A percentile compares a stretch with the other conserved stretches of the same genome.
phyloP scores from a whole-genome alignment of 192 early-diverging fungal genomes.

The Cetraspora pellucida region DNA sequence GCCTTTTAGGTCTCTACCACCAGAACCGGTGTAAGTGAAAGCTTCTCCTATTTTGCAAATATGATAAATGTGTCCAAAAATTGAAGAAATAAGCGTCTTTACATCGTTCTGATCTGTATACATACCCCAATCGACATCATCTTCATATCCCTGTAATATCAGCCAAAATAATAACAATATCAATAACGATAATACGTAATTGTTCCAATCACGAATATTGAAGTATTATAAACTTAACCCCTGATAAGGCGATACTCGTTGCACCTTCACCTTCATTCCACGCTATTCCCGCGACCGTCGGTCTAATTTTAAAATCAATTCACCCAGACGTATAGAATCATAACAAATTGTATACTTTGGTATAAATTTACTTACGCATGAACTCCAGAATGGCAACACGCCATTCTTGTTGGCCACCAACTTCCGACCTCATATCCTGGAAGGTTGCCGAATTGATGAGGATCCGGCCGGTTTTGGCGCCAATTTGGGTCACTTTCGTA shows the following conservation, averaged over 20 bases:
- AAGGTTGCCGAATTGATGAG: slow-evolving; percentile 15
- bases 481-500: neutral
- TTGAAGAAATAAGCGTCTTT: neutral
- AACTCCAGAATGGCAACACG: slow-evolving; percentile 20
- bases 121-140: slow-evolving; percentile 31
- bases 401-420: slow-evolving; percentile 18
- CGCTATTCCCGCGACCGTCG: slow-evolving; percentile 16
- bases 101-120: neutral
- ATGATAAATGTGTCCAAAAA: neutral
- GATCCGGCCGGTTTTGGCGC: slow-evolving; percentile 8
- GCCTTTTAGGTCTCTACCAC: slow-evolving; percentile 24
- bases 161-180: neutral
- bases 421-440: slow-evolving; percentile 4
- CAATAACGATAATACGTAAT: neutral
- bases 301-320: neutral
- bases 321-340: neutral
- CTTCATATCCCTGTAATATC: slow-evolving; percentile 27
- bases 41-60: slow-evolving; percentile 5
- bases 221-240: neutral
- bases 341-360: neutral
- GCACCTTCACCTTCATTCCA: slow-evolving; percentile 17
- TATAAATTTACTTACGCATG: slow-evolving; percentile 1
- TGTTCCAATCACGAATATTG: neutral
- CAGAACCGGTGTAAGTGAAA: slow-evolving; percentile 26
- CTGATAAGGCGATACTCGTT: slow-evolving; percentile 18